Conservation (phyloP, 2,329 filamentous ascomycete species). For the Botryosphaeria dothidea region DNA sequence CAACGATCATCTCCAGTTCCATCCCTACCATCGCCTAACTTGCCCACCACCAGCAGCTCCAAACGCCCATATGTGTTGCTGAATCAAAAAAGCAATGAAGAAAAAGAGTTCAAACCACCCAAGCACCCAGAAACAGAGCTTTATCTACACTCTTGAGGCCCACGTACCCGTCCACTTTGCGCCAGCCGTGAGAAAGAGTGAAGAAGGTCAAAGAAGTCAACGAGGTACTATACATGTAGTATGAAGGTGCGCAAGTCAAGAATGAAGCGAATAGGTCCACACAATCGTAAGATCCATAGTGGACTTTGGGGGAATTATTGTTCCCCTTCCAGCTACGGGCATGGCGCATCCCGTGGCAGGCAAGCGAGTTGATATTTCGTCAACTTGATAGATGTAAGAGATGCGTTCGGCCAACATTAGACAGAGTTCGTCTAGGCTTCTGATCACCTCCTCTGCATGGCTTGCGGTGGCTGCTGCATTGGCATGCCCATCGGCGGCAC, state of each 20-base stretch:
- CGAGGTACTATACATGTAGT: slow-evolving; percentile 17
- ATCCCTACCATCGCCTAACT: not conserved
- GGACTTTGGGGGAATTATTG: not conserved
- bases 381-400: not conserved
- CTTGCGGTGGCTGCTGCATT: slow-evolving; percentile 30
- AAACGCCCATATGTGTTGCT: slow-evolving; percentile 19
- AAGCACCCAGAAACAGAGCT: not conserved
- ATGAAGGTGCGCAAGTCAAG: not conserved
- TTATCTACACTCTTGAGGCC: slow-evolving; percentile 17
- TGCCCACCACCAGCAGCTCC: not conserved
- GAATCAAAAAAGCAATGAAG: not conserved
- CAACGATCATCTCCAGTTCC: not conserved
- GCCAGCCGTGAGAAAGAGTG: slow-evolving; percentile 14
- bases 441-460: slow-evolving; percentile 31
- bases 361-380: not conserved
- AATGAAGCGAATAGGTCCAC: not conserved
- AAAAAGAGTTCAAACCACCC: not conserved
- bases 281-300: not conserved
- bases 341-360: not conserved
- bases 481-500: slow-evolving; percentile 36
- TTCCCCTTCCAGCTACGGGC: not conserved
- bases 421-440: not conserved
- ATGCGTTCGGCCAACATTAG: not conserved
- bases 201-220: not conserved
- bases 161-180: slow-evolving; percentile 15